phyloP scores from a whole-genome alignment of 169 alveolate species.

The Plasmodium chabaudi region DNA sequence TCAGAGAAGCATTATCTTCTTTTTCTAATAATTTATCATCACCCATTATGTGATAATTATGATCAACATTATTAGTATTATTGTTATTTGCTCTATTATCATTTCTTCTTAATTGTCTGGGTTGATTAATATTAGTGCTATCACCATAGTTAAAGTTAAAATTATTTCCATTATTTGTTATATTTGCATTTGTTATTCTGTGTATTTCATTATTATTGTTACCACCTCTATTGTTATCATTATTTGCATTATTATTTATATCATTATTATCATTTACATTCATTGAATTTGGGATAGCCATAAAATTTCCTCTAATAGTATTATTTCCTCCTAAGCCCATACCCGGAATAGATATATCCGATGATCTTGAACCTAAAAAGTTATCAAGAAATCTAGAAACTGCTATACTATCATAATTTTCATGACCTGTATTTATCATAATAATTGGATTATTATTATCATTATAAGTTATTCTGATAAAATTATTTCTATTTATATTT shows the following conservation, averaged over 20 bases:
- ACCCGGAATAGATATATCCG: constrained; percentile 5
- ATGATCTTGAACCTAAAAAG: constrained; percentile 47
- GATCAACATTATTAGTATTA: constrained; percentile 24
- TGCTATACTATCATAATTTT: constrained; percentile 57
- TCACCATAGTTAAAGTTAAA: constrained; percentile 1
- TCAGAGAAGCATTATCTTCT: constrained; percentile 71
- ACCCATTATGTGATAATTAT: constrained; percentile 26
- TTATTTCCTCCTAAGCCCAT: constrained; percentile 16
- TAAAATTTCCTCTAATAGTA: constrained; percentile 2
- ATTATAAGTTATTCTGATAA: constrained; percentile 69
- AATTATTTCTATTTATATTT: constrained; percentile 35
- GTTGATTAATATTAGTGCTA: constrained; percentile 12
- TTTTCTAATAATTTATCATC: constrained; percentile 59
- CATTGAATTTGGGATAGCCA: background rate
- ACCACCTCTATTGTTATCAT: background rate
- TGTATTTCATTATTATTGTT: background rate
- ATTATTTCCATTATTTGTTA: constrained; percentile 1
- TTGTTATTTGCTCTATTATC: constrained; percentile 32
- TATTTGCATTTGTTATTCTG: background rate
- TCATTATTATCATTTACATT: background rate
- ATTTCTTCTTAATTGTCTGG: constrained; percentile 16
- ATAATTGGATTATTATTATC: constrained; percentile 65
- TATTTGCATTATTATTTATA: background rate
- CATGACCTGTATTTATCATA: constrained; percentile 73
- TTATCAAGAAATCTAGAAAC: constrained; percentile 65